Conservation (phyloP, 495 filamentous ascomycete genomes). For the Annulohypoxylon bovei region DNA sequence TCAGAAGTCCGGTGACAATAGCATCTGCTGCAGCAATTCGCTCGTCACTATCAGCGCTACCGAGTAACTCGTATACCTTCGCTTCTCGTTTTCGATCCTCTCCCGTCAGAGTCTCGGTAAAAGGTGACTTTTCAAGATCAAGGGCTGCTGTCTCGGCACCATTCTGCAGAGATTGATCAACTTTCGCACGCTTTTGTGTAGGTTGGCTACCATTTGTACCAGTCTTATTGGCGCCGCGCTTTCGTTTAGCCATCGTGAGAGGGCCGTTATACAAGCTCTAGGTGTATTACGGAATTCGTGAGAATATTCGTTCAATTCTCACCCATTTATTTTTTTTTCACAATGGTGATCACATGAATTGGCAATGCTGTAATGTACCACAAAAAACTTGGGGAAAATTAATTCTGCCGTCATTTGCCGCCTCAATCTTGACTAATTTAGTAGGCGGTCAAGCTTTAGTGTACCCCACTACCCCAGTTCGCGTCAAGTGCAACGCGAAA, state of each 20-base stretch:
- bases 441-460: constrained; percentile 28
- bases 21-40: constrained; percentile 61
- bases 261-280: neutral
- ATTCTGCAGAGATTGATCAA: constrained; percentile 43
- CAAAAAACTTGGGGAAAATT: neutral
- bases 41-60: constrained; percentile 60
- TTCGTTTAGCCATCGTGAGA: constrained; percentile 54
- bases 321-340: constrained; percentile 9
- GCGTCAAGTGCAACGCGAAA: neutral
- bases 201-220: constrained; percentile 45
- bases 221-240: constrained; percentile 52
- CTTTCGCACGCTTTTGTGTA: constrained; percentile 56
- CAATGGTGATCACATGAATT: neutral
- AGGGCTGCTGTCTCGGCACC: constrained; percentile 39
- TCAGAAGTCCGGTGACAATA: constrained; percentile 58
- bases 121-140: constrained; percentile 54
- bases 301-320: neutral
- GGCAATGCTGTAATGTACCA: neutral
- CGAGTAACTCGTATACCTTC: constrained; percentile 61
- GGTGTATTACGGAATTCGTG: too few species aligned
- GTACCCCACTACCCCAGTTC: neutral
- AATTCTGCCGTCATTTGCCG: neutral
- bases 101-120: constrained; percentile 54
- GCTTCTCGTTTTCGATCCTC: constrained; percentile 60
- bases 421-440: neutral